Conservation (phyloP, 2,329 filamentous ascomycete species). For the Fusarium nygamai region DNA sequence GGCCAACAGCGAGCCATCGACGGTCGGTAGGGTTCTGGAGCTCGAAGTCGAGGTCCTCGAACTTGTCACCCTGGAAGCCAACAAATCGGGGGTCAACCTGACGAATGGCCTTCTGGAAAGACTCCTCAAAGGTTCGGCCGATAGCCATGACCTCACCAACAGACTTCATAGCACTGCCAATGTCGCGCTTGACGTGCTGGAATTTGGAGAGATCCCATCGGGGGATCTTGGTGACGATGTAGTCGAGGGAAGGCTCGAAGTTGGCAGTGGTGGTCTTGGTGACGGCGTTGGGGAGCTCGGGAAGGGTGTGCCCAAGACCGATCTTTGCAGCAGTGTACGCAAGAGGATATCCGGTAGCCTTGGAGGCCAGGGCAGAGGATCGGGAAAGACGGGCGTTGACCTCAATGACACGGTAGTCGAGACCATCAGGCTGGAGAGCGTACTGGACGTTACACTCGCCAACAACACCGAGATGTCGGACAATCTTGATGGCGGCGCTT, state of each 20-base stretch:
- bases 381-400: constrained; percentile 98
- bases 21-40: constrained; percentile 94
- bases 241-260: constrained; percentile 97
- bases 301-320: constrained; percentile 92
- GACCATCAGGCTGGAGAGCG: constrained; percentile 92
- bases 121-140: constrained; percentile 97
- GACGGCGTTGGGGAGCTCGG: constrained; percentile 95
- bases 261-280: constrained; percentile 99
- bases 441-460: constrained; percentile 99
- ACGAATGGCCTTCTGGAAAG: constrained; percentile 98
- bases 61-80: constrained; percentile 95
- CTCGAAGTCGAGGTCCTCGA: constrained; percentile 90
- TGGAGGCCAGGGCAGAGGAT: constrained; percentile 95
- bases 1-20: constrained; percentile 95
- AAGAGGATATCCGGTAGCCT: constrained; percentile 96
- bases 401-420: constrained; percentile 98
- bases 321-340: constrained; percentile 99
- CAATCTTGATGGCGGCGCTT: constrained; percentile 96
- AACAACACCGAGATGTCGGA: constrained; percentile 94
- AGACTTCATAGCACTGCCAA: constrained; percentile 98
- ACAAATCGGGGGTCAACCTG: constrained; percentile 93
- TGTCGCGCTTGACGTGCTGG: constrained; percentile 97
- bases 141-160: constrained; percentile 99
- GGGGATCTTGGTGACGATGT: constrained; percentile 98
- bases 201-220: constrained; percentile 99